These are phyloP conservation scores for Kappamyces sp. DNA, from an alignment of 192 early-diverging fungal genomes.

Conservation along the genomic window DNA sequence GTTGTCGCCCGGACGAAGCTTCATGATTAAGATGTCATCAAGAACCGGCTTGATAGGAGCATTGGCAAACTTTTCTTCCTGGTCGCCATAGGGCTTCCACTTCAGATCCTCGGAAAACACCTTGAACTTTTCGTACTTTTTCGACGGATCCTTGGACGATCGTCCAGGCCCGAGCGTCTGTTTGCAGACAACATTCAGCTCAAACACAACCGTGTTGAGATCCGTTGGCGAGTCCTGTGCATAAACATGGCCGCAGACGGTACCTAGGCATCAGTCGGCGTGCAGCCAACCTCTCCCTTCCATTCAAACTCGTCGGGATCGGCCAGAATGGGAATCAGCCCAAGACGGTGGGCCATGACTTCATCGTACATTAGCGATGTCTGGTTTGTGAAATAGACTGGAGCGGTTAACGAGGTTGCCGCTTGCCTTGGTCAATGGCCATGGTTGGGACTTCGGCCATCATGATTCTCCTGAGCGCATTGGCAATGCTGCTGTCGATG, in stretches of 20 bases:
- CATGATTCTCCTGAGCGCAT: constrained; percentile 86
- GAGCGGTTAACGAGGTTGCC: too few relatives aligned
- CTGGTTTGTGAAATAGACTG: constrained; percentile 88
- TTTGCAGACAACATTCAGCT: constrained; percentile 68
- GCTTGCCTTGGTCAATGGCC: constrained; percentile 96
- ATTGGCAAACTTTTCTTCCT: constrained; percentile 62
- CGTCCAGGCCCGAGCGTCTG: too few relatives aligned
- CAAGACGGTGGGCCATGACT: constrained; percentile 84
- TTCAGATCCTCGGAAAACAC: constrained; percentile 69
- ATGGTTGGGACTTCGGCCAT: constrained; percentile 96
- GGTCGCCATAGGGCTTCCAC: constrained; percentile 92
- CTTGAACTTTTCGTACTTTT: constrained; percentile 59
- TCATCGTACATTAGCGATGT: constrained; percentile 89
- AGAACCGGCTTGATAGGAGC: constrained; percentile 71
- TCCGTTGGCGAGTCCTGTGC: constrained; percentile 78
- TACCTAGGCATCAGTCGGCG: too few relatives aligned
- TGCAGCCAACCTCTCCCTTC: constrained; percentile 37
- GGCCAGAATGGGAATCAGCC: constrained; percentile 84
- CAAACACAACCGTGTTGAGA: constrained; percentile 89
- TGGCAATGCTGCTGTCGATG: constrained; percentile 87
- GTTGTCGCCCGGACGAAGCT: constrained; percentile 85
- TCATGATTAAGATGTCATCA: constrained; percentile 88
- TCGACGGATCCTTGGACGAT: too few relatives aligned
- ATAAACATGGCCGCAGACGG: constrained; percentile 18
- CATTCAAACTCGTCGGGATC: constrained; percentile 79